Conservation (phyloP, 345 rosid genomes). For the Lumnitzera littorea region DNA sequence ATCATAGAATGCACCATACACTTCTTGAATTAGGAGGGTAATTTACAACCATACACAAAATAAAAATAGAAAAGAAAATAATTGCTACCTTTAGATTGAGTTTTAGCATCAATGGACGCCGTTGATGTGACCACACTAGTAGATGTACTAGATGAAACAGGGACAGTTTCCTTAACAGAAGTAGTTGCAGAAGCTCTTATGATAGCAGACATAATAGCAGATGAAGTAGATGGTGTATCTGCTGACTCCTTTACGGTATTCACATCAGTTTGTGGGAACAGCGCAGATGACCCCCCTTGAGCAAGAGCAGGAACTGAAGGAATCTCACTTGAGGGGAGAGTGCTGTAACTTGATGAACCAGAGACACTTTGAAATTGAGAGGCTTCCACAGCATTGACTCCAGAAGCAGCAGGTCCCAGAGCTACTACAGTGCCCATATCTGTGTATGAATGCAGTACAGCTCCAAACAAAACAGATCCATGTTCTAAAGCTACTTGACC, state of each 20-base stretch:
- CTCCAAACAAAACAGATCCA: conserved; percentile 47
- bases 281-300: conserved; percentile 14
- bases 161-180: conserved; percentile 19
- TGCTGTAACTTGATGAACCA: conserved; percentile 26
- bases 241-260: conserved; percentile 20
- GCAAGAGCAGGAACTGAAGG: conserved; percentile 19
- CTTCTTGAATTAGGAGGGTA: too few species aligned
- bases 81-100: conserved; percentile 62
- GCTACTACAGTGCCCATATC: conserved; percentile 46
- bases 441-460: conserved; percentile 41
- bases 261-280: conserved; percentile 15
- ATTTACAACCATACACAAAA: too few species aligned
- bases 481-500: conserved; percentile 51
- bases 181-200: conserved; percentile 23
- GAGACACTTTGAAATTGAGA: conserved; percentile 32
- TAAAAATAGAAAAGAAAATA: too few species aligned
- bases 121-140: conserved; percentile 25
- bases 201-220: conserved; percentile 10
- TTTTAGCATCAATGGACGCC: conserved; percentile 35
- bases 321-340: conserved; percentile 15
- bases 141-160: conserved; percentile 17
- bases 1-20: too few species aligned
- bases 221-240: conserved; percentile 28
- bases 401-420: conserved; percentile 35
- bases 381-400: conserved; percentile 29